phyloP scores from a whole-genome alignment of 805 yeast genomes.

The Lipomyces chichibuensis region DNA sequence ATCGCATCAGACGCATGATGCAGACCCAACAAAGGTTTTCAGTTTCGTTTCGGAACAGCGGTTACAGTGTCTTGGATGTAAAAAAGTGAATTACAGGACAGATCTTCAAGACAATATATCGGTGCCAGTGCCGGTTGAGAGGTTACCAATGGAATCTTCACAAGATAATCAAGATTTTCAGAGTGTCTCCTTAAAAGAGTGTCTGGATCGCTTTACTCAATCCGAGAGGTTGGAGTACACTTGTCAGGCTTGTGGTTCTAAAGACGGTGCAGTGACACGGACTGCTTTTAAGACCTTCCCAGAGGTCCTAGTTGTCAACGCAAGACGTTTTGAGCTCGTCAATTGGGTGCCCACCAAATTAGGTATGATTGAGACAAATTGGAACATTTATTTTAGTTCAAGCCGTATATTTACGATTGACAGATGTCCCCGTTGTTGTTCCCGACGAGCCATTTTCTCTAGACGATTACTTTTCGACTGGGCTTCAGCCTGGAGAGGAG shows the following conservation, averaged over 20 bases:
- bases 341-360: conserved; percentile 91
- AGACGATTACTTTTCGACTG: conserved; percentile 48
- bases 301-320: conserved; percentile 66
- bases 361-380: conserved; percentile 10
- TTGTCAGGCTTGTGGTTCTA: conserved; percentile 59
- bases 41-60: conserved; percentile 69
- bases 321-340: conserved; percentile 77
- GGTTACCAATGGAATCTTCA: conserved; percentile 42
- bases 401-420: not conserved
- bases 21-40: conserved; percentile 58
- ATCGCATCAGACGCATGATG: conserved; percentile 18
- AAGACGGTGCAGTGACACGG: conserved; percentile 47
- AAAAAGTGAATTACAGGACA: conserved; percentile 58
- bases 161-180: conserved; percentile 55
- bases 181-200: conserved; percentile 53
- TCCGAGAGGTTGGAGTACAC: conserved; percentile 64
- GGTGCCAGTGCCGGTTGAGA: conserved; percentile 54
- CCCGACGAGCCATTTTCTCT: conserved; percentile 54
- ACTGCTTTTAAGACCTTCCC: conserved; percentile 68
- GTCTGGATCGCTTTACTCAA: conserved; percentile 52
- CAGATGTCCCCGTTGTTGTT: conserved; percentile 65
- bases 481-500: conserved; percentile 49
- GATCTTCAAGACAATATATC: conserved; percentile 68
- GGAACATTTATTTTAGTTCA: not conserved
- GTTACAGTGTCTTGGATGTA: conserved; percentile 60